These are phyloP conservation scores for Lachnellula cervina DNA, from an alignment of 2,329 filamentous ascomycete genomes.

Conservation along the genomic window DNA sequence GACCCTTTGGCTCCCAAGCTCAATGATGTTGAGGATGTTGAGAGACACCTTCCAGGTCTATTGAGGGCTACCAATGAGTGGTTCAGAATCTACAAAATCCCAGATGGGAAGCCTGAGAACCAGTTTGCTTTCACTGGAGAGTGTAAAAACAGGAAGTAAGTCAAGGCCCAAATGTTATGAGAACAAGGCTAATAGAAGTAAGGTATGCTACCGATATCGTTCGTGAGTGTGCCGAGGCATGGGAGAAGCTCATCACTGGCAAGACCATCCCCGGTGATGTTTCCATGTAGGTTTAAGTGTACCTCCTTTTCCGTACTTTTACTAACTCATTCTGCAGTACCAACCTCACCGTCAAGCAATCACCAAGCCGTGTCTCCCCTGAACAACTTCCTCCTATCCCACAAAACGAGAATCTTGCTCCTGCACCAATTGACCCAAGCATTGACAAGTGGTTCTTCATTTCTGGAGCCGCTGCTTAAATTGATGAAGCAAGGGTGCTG, in stretches of 20 bases:
- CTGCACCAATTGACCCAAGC: slow-evolving; percentile 88
- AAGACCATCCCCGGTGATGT: slow-evolving; percentile 75
- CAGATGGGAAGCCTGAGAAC: slow-evolving; percentile 99
- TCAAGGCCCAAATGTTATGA: not conserved
- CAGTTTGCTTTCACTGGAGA: slow-evolving; percentile 99
- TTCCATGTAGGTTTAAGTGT: slow-evolving; percentile 62
- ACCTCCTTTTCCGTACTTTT: not conserved
- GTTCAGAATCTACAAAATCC: slow-evolving; percentile 99
- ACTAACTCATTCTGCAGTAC: slow-evolving; percentile 50
- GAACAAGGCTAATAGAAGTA: slow-evolving; percentile 10
- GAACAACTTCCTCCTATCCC: slow-evolving; percentile 73
- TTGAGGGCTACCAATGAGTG: slow-evolving; percentile 98
- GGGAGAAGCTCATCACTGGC: slow-evolving; percentile 92
- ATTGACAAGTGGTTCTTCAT: slow-evolving; percentile 99
- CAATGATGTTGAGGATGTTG: slow-evolving; percentile 97
- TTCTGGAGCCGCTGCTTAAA: slow-evolving; percentile 83
- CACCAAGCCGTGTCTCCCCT: slow-evolving; percentile 64
- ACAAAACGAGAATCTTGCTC: slow-evolving; percentile 69
- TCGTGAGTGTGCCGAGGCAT: slow-evolving; percentile 92
- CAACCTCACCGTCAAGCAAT: slow-evolving; percentile 74
- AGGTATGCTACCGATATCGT: slow-evolving; percentile 94
- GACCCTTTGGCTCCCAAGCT: slow-evolving; percentile 94
- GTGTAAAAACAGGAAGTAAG: slow-evolving; percentile 98
- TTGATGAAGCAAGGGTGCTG: not conserved
- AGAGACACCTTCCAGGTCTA: slow-evolving; percentile 94